Percentiles rank a stretch among this genome's conserved stretches.
Conservation (phyloP, 148 eudicot species). For the Bassia scoparia region DNA sequence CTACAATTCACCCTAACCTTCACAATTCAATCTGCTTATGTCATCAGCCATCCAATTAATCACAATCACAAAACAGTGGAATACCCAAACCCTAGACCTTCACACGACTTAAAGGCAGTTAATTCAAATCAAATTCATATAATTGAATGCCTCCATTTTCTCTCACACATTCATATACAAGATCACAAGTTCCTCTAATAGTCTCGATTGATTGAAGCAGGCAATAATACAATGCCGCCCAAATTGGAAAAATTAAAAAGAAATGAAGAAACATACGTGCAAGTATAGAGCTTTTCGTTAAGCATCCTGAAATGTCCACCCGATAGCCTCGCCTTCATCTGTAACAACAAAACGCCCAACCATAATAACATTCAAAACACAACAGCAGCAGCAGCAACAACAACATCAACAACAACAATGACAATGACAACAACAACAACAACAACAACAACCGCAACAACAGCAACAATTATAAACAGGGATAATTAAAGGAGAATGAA, state of each 20-base stretch:
- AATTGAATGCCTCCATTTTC: no score
- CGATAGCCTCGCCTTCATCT: constrained; percentile 84
- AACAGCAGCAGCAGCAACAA: not conserved
- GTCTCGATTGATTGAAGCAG: no score
- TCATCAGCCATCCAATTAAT: no score
- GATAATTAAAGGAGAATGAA: not conserved
- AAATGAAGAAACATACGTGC: constrained; percentile 47
- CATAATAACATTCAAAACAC: not conserved
- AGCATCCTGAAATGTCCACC: constrained; percentile 95
- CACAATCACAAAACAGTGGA: no score
- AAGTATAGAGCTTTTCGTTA: constrained; percentile 95
- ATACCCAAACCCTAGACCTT: not conserved
- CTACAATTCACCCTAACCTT: no score
- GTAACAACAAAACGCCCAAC: not conserved
- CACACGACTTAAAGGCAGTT: no score
- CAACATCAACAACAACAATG: not conserved
- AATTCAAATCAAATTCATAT: no score
- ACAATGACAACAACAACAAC: no score
- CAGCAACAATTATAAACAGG: not conserved
- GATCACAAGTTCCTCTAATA: not conserved
- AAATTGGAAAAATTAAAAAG: not conserved
- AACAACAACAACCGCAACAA: not conserved
- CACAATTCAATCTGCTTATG: no score
- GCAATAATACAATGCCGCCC: not conserved
- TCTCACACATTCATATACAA: no score